Percentiles rank a stretch among this genome's conserved stretches.
phyloP scores from a whole-genome alignment of 2,329 filamentous ascomycete species.

The Zalaria sp. region DNA sequence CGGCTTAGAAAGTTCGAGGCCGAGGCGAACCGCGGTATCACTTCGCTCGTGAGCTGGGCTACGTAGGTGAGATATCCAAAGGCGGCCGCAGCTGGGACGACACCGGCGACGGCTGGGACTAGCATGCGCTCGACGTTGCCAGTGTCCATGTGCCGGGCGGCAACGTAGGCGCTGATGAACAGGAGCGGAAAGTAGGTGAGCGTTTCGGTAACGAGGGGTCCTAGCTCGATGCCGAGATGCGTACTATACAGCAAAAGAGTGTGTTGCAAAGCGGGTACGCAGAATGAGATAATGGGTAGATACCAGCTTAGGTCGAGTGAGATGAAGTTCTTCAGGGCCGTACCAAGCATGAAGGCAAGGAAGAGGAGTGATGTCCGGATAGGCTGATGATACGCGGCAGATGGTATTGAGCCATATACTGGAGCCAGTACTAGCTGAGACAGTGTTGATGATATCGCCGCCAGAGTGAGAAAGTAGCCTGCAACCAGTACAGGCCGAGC shows the following conservation, averaged over 20 bases:
- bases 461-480: slow-evolving; percentile 29
- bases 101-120: slow-evolving; percentile 40
- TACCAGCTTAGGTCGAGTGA: slow-evolving; percentile 34
- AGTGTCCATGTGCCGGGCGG: slow-evolving; percentile 12
- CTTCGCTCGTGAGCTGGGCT: not conserved
- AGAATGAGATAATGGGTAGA: slow-evolving; percentile 61
- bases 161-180: slow-evolving; percentile 24
- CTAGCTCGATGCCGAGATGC: slow-evolving; percentile 51
- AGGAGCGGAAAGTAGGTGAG: slow-evolving; percentile 49
- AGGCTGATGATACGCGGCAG: slow-evolving; percentile 56
- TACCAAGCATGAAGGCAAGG: slow-evolving; percentile 50
- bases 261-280: slow-evolving; percentile 59
- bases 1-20: slow-evolving; percentile 50
- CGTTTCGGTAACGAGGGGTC: slow-evolving; percentile 61
- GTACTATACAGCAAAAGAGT: slow-evolving; percentile 55
- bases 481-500: slow-evolving; percentile 17
- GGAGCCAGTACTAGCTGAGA: slow-evolving; percentile 70
- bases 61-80: not conserved
- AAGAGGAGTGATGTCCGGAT: slow-evolving; percentile 49
- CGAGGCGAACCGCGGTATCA: not conserved
- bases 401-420: slow-evolving; percentile 74
- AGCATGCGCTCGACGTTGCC: slow-evolving; percentile 4
- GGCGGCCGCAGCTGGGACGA: slow-evolving; percentile 1
- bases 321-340: slow-evolving; percentile 34
- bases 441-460: slow-evolving; percentile 52